Evolutionary conservation across 805 yeast genomes (phyloP), one percentile per base, ranked within the genome.

Genomic region (Ogataea nitratoaversa): DNA sequence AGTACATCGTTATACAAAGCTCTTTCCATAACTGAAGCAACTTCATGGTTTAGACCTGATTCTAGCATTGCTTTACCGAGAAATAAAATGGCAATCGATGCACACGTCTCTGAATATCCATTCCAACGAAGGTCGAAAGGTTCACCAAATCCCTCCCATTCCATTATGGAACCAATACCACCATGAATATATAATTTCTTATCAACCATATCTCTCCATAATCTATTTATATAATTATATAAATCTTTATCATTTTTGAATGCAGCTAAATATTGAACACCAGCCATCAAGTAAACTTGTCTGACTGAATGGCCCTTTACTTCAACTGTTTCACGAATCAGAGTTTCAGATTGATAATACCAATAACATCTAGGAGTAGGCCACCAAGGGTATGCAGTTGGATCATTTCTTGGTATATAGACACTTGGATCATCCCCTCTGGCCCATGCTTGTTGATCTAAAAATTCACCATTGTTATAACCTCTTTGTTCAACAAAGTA

Each of bases 111-210:
- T 9, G 48, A 41, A 33, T 56, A 56, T 18, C 59, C 45, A 27
- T 48, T 43, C 53, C 54, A 44, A 36, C 48, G 38, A 19, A 56
- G 39, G 18, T 48, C 56, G 19, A 46, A 54, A 6, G 45, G 38
- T 19, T 45, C 49, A n/a, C 56, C 59, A 32, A 55, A 55, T 4
- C 60, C 60, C 42, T 56, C 60, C 54, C 55, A 54, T 17, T 37
- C 38, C 12, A 12, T 31, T 19, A 48, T 38, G 1, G 56, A 27
- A 3, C 60, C 60, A 42, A 54, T 54, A 17, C 59, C 60, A 13
- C 59, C 60, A 34, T 43, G 52, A 19, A 53, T 44, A 32, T 49
- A 49, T 32, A 56, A 23, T 32, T 54, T 54, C 9, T 30, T 44
- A 37, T 47, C 54, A 9, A 53, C 40, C 53, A 50, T 50, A 36